Base-by-base conservation (phyloP, 257 asterid species). In the Fraxinus pennsylvanica region DNA sequence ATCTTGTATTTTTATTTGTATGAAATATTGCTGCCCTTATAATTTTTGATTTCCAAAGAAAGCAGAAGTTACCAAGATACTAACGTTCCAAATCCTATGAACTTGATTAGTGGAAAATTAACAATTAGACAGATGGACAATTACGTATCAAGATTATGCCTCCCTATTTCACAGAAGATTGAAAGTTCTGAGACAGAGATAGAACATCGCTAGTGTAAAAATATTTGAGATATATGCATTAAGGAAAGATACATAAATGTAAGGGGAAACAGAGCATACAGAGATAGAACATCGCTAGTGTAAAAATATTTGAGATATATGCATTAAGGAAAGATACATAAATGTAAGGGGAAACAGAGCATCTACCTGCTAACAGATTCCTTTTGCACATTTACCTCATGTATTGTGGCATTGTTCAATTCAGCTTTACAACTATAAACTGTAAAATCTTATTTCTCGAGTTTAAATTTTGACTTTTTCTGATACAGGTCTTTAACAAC, bases 401-500 rank as follows among this genome's bases (percentile, higher is more conserved):
- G 19, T 54, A 54, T 54, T 27, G 36, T 71, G 52, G 22, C 52
- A 9, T 67, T 32, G 66, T 68, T 71, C 45, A 47, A 22, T 75
- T 63, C 69, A 10, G 61, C 71, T 67, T 68, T 50, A 63, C 43
- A 15, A 39, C 72, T 76, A 59, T 59, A 59, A 59, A 50, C 19
- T n/a, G 77, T 66, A 21, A 27, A 61, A 68, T 47, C 69, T 69
- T 81, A 73, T 72, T 80, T 21, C 59, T 79, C 39, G 71, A 73
- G 73, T 77, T 78, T 78, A 78, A 74, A 75, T 73, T 73, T 83
- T 71, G 75, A 77, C 74, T 80, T 75, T 29, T 68, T 80, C 73
- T 35, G 70, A 38, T 80, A 74, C 92, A 92, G 99, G 98, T 93
- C 78, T 96, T 96, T 80, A 94, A 94, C 81, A 96, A 93, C 87